Base-by-base conservation (phyloP, 2,329 filamentous ascomycete genomes). In the Ophiocordyceps unilateralis region DNA sequence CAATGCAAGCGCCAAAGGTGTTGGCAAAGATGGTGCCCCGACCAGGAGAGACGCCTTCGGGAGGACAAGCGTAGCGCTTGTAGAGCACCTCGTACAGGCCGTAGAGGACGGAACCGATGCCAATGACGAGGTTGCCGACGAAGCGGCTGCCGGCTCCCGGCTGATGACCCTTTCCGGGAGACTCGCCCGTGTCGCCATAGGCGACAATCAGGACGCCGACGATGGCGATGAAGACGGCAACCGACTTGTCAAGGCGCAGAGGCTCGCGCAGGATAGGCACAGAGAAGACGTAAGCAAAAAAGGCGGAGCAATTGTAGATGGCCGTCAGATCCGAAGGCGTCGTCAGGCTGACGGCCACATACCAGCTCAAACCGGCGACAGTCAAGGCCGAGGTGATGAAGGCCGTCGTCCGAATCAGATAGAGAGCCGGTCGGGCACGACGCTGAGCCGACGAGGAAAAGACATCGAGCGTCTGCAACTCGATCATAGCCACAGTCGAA, bases 291-390 rank as follows among this genome's bases (percentile, higher is more conserved):
- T 98, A 98, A 41, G 91, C 91, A 60, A 98, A 98, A 64, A 98
- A 98, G 45, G 91, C 89, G 43, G 85, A 93, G 69, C 91, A 98
- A 65, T 98, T 98, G 72, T 98, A 98, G 53, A 98, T 98, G 43
- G 91, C 91, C 1, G 91, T 98, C 53, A 98, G 65, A 60, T 98
- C 91, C 50, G 83, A 87, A 3, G 91, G 83, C 4, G 84, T 94
- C 1, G 91, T 98, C 68, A 94, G 65, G 62, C 86, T 84, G 45
- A 98, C 89, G 15, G 91, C 89, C 30, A 96, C 71, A 56, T 96
- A 98, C 91, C 91, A 98, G 53, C 82, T 89, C 42, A 88, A 76
- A 22, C 91, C 91, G 1, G 89, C 91, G 34, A 96, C 68, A 2
- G 91, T 98, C 45, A 98, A 70, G 7, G 88, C 79, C 43, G 72